Conservation (phyloP, 345 rosid species). For the Cardamine occulta region DNA sequence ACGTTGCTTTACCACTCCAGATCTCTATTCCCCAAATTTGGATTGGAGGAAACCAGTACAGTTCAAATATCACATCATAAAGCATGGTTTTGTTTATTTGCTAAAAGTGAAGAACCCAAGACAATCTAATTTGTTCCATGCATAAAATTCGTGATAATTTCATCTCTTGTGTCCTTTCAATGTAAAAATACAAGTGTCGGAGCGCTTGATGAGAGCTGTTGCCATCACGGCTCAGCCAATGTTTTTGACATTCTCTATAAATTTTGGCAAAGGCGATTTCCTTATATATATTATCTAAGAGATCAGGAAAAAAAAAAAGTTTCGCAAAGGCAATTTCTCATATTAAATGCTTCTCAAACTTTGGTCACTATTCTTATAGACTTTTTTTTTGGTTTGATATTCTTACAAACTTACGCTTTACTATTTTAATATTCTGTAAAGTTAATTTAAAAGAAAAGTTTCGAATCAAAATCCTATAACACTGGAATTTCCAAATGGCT, state of each 20-base stretch:
- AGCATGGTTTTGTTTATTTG: not conserved
- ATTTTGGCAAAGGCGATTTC: not conserved
- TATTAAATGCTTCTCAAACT: not conserved
- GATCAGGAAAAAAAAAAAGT: not conserved
- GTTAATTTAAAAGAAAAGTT: too few relatives aligned
- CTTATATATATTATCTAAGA: not conserved
- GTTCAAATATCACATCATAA: not conserved
- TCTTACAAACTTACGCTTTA: not conserved
- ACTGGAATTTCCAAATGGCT: not conserved
- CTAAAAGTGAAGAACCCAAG: not conserved
- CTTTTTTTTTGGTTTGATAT: too few relatives aligned
- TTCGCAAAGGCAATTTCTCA: not conserved
- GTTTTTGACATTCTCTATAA: not conserved
- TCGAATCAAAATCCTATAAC: too few relatives aligned
- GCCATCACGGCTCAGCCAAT: conserved; percentile 1
- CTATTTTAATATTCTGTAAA: not conserved
- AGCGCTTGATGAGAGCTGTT: conserved; percentile 13
- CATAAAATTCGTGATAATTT: not conserved
- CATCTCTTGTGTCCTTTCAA: not conserved
- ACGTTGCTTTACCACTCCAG: not conserved
- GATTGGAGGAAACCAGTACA: not conserved
- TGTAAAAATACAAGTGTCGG: not conserved
- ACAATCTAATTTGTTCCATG: not conserved
- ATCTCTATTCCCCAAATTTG: not conserved
- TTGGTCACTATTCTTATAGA: not conserved